phyloP scores from a whole-genome alignment of 2,329 filamentous ascomycete genomes.

The Thielaviopsis euricoi region DNA sequence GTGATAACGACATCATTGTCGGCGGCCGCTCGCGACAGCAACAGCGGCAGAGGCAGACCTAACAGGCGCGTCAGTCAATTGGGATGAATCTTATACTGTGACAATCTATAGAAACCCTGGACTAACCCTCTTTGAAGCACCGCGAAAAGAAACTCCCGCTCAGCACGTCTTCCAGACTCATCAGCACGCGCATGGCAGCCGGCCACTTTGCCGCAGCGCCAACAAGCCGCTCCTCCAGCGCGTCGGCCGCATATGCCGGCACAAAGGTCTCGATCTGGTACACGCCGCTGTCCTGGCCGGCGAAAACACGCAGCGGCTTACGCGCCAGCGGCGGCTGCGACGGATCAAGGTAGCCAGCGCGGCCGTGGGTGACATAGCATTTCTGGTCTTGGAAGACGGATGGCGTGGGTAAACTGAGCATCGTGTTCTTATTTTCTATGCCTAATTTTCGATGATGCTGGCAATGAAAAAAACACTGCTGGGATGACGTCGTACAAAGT shows the following conservation, averaged over 20 bases:
- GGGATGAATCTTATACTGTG: neutral
- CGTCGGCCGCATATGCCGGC: slow-evolving; percentile 42
- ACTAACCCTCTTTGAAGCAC: slow-evolving; percentile 62
- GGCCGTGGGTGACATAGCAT: slow-evolving; percentile 57
- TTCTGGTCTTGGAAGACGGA: slow-evolving; percentile 42
- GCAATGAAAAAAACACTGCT: neutral
- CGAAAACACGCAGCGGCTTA: slow-evolving; percentile 55
- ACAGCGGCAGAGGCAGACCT: slow-evolving; percentile 23
- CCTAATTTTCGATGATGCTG: neutral
- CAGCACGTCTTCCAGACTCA: slow-evolving; percentile 57
- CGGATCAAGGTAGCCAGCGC: slow-evolving; percentile 53
- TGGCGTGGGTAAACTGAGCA: slow-evolving; percentile 29
- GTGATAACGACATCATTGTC: slow-evolving; percentile 58
- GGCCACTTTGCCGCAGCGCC: slow-evolving; percentile 17
- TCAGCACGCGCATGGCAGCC: slow-evolving; percentile 50
- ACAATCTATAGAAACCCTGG: neutral
- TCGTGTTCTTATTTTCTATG: slow-evolving; percentile 15
- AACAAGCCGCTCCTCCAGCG: slow-evolving; percentile 36
- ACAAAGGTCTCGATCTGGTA: slow-evolving; percentile 61
- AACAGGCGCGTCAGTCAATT: neutral
- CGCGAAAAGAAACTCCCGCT: slow-evolving; percentile 63
- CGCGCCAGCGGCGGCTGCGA: slow-evolving; percentile 54
- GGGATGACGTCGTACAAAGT: neutral
- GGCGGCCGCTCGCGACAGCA: slow-evolving; percentile 65
- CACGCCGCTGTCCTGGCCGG: slow-evolving; percentile 46